Conservation (phyloP, 2,329 filamentous ascomycete genomes). For the Aspergillus costaricaensis region DNA sequence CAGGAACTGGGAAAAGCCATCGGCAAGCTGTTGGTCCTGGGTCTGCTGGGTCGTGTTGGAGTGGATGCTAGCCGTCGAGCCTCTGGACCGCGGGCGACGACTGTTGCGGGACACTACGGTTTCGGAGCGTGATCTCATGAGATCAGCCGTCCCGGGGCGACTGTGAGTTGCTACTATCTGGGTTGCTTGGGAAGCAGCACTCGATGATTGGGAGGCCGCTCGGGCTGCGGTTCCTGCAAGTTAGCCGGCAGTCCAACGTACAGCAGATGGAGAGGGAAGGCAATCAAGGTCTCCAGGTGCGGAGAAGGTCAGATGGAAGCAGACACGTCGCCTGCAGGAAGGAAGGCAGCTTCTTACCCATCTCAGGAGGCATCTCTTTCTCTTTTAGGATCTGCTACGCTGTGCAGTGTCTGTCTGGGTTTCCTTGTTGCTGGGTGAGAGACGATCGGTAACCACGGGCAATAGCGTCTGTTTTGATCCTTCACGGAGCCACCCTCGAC, state of each 20-base stretch:
- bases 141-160: conserved; percentile 45
- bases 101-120: conserved; percentile 42
- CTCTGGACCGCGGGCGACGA: conserved; percentile 48
- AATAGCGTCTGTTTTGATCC: conserved; percentile 34
- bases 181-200: conserved; percentile 40
- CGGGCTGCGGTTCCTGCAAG: conserved; percentile 30
- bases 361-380: conserved; percentile 35
- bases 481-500: conserved; percentile 27
- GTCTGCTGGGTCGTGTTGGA: conserved; percentile 49
- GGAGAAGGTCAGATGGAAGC: background rate
- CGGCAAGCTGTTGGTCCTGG: conserved; percentile 44
- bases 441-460: conserved; percentile 31
- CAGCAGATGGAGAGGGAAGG: conserved; percentile 7
- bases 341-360: conserved; percentile 31
- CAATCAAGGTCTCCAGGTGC: background rate
- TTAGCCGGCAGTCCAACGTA: conserved; percentile 15
- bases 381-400: conserved; percentile 19
- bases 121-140: conserved; percentile 44
- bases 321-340: conserved; percentile 12
- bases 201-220: conserved; percentile 41
- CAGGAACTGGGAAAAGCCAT: conserved; percentile 44
- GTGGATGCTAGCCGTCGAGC: conserved; percentile 51
- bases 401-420: conserved; percentile 21
- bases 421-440: conserved; percentile 25
- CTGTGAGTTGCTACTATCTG: conserved; percentile 41